Evolutionary conservation across 495 filamentous ascomycete genomes (phyloP).

Genomic region (Aspergillus nidulans): DNA sequence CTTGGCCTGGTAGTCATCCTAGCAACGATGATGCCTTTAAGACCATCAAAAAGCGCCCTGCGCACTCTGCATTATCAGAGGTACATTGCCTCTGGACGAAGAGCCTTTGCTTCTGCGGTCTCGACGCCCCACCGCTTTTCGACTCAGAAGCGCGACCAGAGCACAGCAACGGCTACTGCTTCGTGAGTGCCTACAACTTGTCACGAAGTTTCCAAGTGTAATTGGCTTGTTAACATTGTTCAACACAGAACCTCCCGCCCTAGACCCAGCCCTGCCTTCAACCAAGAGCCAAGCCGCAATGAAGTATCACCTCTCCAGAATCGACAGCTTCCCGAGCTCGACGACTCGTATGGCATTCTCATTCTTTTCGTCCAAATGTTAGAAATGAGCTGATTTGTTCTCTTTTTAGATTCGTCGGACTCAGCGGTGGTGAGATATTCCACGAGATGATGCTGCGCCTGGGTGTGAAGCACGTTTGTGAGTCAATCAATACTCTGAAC

Average conservation of each 20-base stretch:
- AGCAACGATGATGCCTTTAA: conserved; percentile 44
- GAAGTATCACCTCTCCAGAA: conserved; percentile 69
- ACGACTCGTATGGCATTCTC: conserved; percentile 55
- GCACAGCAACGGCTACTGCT: conserved; percentile 43
- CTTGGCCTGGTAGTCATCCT: conserved; percentile 35
- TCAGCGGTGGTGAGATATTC: conserved; percentile 94
- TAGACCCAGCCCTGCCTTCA: conserved; percentile 68
- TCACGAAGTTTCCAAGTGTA: background rate
- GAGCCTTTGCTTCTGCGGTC: conserved; percentile 39
- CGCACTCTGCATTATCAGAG: conserved; percentile 42
- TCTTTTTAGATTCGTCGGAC: conserved; percentile 74
- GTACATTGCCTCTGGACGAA: conserved; percentile 34
- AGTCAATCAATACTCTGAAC: conserved; percentile 34
- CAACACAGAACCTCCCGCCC: conserved; percentile 41
- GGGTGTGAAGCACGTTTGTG: conserved; percentile 86
- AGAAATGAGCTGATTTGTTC: conserved; percentile 13
- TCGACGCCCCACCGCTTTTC: conserved; percentile 44
- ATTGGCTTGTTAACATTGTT: conserved; percentile 12
- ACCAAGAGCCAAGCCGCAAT: conserved; percentile 54
- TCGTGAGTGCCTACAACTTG: conserved; percentile 36
- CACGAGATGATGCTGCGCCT: conserved; percentile 98
- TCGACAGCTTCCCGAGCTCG: conserved; percentile 59
- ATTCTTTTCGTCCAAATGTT: background rate
- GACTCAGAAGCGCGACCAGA: conserved; percentile 45
- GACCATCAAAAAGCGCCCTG: conserved; percentile 46